Percentiles rank a stretch among this genome's conserved stretches.
These are phyloP conservation scores for Thecaphora frezii DNA, from an alignment of 1,284 basidiomycete genomes.

Conservation along the genomic window DNA sequence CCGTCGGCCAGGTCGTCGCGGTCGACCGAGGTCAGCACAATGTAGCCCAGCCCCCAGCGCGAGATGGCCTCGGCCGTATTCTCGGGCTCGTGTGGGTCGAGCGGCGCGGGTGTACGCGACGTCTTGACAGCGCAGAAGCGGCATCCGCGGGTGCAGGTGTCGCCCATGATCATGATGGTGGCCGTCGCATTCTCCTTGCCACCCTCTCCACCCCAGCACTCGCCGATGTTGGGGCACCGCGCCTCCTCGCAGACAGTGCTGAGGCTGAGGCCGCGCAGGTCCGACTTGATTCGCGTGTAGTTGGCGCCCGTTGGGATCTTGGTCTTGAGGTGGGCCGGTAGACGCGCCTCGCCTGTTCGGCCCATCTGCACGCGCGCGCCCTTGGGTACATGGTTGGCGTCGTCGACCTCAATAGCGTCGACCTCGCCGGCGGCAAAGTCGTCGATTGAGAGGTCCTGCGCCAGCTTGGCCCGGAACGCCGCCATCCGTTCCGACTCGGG, in stretches of 20 bases:
- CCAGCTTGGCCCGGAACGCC: conserved; percentile 44
- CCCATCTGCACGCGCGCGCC: conserved; percentile 43
- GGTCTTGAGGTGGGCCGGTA: conserved; percentile 90
- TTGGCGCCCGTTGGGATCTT: conserved; percentile 76
- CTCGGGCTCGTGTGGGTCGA: conserved; percentile 96
- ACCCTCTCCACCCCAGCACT: conserved; percentile 90
- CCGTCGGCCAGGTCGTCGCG: conserved; percentile 92
- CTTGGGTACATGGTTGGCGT: neutral
- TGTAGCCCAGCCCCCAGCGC: conserved; percentile 97
- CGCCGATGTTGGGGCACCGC: conserved; percentile 96
- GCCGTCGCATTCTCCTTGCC: conserved; percentile 77
- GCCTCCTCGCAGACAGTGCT: conserved; percentile 99
- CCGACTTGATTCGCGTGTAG: conserved; percentile 90
- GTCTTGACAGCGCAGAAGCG: conserved; percentile 98
- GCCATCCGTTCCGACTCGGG: conserved; percentile 21
- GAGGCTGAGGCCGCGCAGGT: conserved; percentile 83
- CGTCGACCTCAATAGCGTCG: conserved; percentile 7
- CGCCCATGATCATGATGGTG: conserved; percentile 99
- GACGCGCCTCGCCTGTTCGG: conserved; percentile 62
- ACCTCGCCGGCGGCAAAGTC: conserved; percentile 39
- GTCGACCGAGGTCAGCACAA: conserved; percentile 95
- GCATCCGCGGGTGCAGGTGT: conserved; percentile 96
- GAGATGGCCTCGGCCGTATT: conserved; percentile 97
- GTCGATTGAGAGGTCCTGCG: conserved; percentile 42
- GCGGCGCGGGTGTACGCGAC: conserved; percentile 78